Percentiles rank a stretch among this genome's conserved stretches.
phyloP scores from a whole-genome alignment of 23 red algal species.

The Gracilariopsis chorda region DNA sequence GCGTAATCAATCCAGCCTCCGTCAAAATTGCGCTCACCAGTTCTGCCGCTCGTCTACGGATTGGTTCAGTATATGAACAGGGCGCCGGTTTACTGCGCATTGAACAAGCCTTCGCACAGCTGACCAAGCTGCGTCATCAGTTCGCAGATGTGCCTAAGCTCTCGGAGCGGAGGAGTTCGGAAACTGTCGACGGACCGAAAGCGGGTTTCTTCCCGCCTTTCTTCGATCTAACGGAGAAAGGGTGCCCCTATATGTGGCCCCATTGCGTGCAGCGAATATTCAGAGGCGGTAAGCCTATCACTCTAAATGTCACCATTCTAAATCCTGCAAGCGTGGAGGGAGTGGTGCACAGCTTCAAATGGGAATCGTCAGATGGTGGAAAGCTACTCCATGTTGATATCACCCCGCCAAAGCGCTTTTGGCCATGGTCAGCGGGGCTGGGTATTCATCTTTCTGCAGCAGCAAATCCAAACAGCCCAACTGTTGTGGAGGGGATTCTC shows the following conservation, averaged over 20 bases:
- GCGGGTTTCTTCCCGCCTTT: conserved; percentile 66
- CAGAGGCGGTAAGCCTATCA: conserved; percentile 8
- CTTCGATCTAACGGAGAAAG: conserved; percentile 47
- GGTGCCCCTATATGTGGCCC: conserved; percentile 85
- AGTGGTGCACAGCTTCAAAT: background rate
- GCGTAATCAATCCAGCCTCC: conserved; percentile 64
- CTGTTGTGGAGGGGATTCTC: conserved; percentile 40
- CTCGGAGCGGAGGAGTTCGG: background rate
- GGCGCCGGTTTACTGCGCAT: conserved; percentile 84
- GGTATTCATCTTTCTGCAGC: conserved; percentile 64
- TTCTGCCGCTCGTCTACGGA: conserved; percentile 38
- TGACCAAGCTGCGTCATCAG: background rate
- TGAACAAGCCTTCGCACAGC: conserved; percentile 38
- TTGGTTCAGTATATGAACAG: conserved; percentile 86
- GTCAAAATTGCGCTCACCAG: conserved; percentile 51
- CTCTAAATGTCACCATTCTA: conserved; percentile 73
- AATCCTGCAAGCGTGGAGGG: conserved; percentile 57
- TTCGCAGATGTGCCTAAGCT: background rate
- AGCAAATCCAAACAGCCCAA: background rate
- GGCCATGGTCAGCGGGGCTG: conserved; percentile 77
- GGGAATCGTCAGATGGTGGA: conserved; percentile 26
- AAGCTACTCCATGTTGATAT: conserved; percentile 41
- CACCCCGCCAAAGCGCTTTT: conserved; percentile 61
- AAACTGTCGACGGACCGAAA: conserved; percentile 6
- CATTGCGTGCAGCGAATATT: conserved; percentile 68